phyloP scores from a whole-genome alignment of 2,329 filamentous ascomycete genomes.

The Rhinocladiella similis region DNA sequence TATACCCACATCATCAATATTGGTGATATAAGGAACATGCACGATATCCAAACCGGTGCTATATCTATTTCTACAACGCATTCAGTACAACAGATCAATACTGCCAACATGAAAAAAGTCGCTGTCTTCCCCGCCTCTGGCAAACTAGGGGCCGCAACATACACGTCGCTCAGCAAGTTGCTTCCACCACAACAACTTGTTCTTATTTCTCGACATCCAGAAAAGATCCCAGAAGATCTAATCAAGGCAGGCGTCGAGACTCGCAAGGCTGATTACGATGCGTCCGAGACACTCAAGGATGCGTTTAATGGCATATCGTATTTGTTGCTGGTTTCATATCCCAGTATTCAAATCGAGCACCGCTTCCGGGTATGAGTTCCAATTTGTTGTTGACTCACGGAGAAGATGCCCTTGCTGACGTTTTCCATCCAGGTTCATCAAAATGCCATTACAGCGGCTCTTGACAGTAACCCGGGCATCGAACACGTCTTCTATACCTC shows the following conservation, averaged over 20 bases:
- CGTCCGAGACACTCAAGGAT: slow-evolving; percentile 42
- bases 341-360: slow-evolving; percentile 50
- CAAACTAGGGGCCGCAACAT: background rate
- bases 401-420: background rate
- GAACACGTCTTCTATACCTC: slow-evolving; percentile 25
- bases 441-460: slow-evolving; percentile 25
- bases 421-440: slow-evolving; percentile 34
- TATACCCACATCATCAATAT: too few relatives aligned
- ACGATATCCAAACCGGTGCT: too few relatives aligned
- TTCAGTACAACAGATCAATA: too few relatives aligned
- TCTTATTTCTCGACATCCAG: background rate
- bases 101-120: background rate
- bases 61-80: too few relatives aligned
- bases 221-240: background rate
- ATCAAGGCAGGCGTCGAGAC: background rate
- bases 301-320: slow-evolving; percentile 52
- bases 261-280: slow-evolving; percentile 48
- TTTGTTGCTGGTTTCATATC: slow-evolving; percentile 57
- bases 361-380: slow-evolving; percentile 29
- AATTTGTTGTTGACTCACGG: background rate
- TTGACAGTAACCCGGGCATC: slow-evolving; percentile 13
- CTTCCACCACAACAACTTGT: background rate
- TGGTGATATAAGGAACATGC: too few relatives aligned
- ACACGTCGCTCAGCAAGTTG: background rate
- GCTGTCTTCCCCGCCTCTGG: background rate